Conservation (phyloP, 345 rosid genomes). For the Arabidopsis suecica region DNA sequence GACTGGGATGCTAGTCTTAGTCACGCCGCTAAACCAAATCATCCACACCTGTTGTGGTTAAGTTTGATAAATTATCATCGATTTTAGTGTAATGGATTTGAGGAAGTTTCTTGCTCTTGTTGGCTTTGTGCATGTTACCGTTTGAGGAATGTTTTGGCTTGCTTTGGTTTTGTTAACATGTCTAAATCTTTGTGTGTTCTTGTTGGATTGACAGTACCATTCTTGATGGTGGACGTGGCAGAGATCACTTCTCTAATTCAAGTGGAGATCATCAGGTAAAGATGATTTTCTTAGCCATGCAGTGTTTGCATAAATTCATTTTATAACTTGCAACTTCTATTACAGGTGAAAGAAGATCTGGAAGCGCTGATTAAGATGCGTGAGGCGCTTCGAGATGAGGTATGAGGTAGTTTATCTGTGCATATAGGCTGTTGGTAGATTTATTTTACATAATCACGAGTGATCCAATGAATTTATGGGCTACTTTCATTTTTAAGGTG, state of each 20-base stretch:
- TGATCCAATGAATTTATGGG: conserved; percentile 8
- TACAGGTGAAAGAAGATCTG: conserved; percentile 65
- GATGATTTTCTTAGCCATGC: conserved; percentile 3
- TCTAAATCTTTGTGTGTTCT: conserved; percentile 14
- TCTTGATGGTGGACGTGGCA: conserved; percentile 47
- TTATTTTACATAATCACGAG: background rate
- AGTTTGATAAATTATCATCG: background rate
- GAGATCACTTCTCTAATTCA: conserved; percentile 61
- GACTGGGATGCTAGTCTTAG: background rate
- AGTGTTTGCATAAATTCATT: conserved; percentile 12
- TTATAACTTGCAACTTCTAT: background rate
- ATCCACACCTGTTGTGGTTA: background rate
- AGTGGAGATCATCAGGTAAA: conserved; percentile 64
- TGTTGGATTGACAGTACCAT: conserved; percentile 52
- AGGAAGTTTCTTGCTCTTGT: background rate
- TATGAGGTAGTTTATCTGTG: conserved; percentile 36
- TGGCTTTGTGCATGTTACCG: background rate
- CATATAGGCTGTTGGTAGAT: conserved; percentile 5
- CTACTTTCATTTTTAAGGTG: conserved; percentile 52
- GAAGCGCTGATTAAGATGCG: conserved; percentile 56
- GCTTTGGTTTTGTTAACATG: background rate
- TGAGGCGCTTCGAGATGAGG: conserved; percentile 69
- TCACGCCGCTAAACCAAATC: background rate
- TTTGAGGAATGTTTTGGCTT: conserved; percentile 9
- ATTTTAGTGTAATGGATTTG: conserved; percentile 4